phyloP scores from a whole-genome alignment of 192 early-diverging fungal genomes.

The Ambispora gerdemannii region DNA sequence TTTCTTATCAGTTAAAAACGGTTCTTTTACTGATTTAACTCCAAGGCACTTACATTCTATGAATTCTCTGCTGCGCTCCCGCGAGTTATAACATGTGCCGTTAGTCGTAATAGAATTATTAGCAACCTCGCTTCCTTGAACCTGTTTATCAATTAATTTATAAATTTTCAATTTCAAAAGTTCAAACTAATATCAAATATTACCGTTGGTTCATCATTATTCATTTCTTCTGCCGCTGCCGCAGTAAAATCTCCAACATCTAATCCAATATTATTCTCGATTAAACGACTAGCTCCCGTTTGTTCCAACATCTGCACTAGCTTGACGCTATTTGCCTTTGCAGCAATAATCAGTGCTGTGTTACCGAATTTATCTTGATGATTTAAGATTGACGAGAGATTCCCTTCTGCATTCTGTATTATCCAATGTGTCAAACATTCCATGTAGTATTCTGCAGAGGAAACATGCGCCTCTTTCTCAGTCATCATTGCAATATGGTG shows the following conservation, averaged over 20 bases:
- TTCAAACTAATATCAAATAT: neutral
- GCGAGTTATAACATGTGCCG: too few species aligned
- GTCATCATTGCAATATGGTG: constrained; percentile 86
- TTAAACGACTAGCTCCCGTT: constrained; percentile 71
- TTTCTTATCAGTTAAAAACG: neutral
- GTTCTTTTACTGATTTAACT: neutral
- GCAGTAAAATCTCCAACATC: constrained; percentile 70
- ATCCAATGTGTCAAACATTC: constrained; percentile 76
- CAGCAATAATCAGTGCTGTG: constrained; percentile 88
- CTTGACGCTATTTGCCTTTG: constrained; percentile 66
- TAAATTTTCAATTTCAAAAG: too few species aligned
- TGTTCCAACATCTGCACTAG: constrained; percentile 68
- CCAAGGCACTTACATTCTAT: constrained; percentile 35
- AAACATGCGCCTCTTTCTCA: constrained; percentile 60
- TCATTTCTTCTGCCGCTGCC: constrained; percentile 3
- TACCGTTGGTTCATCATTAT: neutral
- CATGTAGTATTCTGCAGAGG: constrained; percentile 84
- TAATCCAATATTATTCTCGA: constrained; percentile 76
- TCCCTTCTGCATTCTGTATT: constrained; percentile 42
- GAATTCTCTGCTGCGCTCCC: constrained; percentile 31
- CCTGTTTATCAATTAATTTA: neutral
- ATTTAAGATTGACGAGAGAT: constrained; percentile 53
- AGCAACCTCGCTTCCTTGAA: neutral
- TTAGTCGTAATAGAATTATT: neutral
- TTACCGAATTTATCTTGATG: constrained; percentile 70